phyloP scores from a whole-genome alignment of 192 early-diverging fungal species.

The Spinellus fusiger region DNA sequence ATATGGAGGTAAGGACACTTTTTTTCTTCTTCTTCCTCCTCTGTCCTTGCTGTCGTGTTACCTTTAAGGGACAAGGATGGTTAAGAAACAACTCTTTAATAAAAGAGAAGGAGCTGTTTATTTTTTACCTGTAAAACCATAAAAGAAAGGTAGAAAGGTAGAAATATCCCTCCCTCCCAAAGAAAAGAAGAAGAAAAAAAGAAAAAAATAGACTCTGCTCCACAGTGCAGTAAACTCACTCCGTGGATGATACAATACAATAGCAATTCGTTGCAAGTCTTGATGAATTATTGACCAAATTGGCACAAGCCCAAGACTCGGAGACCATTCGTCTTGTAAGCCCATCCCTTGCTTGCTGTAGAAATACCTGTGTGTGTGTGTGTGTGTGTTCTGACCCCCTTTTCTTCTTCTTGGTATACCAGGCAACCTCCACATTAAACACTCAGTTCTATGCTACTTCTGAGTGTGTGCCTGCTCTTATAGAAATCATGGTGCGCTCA shows the following conservation, averaged over 20 bases:
- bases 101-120: too few relatives aligned
- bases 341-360: not conserved
- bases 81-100: too few relatives aligned
- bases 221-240: not conserved
- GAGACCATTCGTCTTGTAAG: conserved; percentile 35
- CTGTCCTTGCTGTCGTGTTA: too few relatives aligned
- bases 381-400: not conserved
- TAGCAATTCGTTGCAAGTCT: conserved; percentile 31
- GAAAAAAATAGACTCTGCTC: not conserved
- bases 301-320: conserved; percentile 31
- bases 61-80: too few relatives aligned
- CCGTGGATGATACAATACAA: not conserved
- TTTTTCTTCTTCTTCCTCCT: not conserved
- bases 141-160: too few relatives aligned
- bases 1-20: not conserved
- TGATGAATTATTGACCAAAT: conserved; percentile 30
- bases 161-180: too few relatives aligned
- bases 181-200: not conserved
- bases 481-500: conserved; percentile 63
- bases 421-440: conserved; percentile 71
- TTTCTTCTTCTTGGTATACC: not conserved
- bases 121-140: too few relatives aligned
- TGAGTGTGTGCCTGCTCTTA: conserved; percentile 75
- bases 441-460: conserved; percentile 65
- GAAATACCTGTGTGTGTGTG: not conserved